These are phyloP conservation scores for Cornus kousa DNA, from an alignment of 148 eudicot genomes.

Conservation along the genomic window DNA sequence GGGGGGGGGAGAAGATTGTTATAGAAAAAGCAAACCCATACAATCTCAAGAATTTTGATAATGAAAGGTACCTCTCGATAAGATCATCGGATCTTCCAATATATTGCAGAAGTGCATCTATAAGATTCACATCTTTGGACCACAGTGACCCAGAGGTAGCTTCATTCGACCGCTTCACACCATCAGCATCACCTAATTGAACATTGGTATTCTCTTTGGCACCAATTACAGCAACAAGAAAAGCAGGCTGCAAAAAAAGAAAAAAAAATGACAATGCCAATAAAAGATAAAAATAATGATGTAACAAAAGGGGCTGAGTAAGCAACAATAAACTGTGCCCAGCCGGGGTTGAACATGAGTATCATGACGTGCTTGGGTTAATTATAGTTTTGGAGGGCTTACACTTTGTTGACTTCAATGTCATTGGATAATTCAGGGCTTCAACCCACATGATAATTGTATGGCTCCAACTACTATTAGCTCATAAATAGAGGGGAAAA, in stretches of 20 bases:
- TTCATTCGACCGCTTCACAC: conserved; percentile 32
- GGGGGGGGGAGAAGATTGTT: too few species aligned
- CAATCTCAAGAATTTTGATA: neutral
- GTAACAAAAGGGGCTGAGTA: neutral
- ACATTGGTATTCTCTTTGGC: conserved; percentile 36
- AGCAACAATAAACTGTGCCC: neutral
- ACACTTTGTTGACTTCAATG: neutral
- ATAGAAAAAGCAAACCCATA: neutral
- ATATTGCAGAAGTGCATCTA: conserved; percentile 55
- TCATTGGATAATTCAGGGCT: neutral
- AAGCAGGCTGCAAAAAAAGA: conserved; percentile 69
- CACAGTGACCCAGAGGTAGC: conserved; percentile 28
- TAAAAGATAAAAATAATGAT: neutral
- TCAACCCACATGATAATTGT: neutral
- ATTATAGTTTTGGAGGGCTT: neutral
- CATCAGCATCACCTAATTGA: conserved; percentile 21
- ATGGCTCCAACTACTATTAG: neutral
- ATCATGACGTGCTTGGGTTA: neutral
- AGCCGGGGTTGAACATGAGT: neutral
- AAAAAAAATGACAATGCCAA: neutral
- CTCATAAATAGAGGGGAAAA: neutral
- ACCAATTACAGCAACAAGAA: conserved; percentile 56
- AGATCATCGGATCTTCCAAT: conserved; percentile 44
- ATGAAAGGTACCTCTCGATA: conserved; percentile 50
- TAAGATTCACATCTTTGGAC: conserved; percentile 40